Evolutionary conservation across 2,329 filamentous ascomycete genomes (phyloP).

Genomic region (Arthrobotrys sinensis): DNA sequence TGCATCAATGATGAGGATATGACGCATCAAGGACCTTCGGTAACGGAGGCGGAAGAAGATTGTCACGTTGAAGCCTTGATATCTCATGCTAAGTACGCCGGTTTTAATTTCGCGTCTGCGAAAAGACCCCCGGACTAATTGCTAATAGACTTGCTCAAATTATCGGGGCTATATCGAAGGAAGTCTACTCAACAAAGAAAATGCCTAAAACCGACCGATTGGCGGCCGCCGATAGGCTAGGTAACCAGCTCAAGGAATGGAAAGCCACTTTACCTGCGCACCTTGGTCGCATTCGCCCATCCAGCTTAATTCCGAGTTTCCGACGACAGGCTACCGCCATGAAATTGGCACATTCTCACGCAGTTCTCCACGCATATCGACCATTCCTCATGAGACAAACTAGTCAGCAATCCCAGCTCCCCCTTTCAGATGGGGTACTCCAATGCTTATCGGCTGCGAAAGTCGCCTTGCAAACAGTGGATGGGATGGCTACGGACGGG

Average conservation of each 20-base stretch:
- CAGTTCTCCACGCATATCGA: conserved; percentile 73
- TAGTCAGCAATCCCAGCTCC: conserved; percentile 55
- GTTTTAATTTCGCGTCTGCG: conserved; percentile 37
- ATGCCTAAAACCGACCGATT: conserved; percentile 67
- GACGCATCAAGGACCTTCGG: conserved; percentile 68
- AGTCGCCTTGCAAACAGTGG: conserved; percentile 67
- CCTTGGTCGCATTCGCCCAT: conserved; percentile 69
- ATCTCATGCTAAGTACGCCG: conserved; percentile 68
- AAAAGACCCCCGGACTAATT: conserved; percentile 43
- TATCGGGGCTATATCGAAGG: conserved; percentile 67
- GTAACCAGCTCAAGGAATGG: conserved; percentile 68
- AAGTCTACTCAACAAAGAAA: conserved; percentile 68
- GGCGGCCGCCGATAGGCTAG: conserved; percentile 67
- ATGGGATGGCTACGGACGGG: conserved; percentile 66
- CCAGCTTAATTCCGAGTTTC: conserved; percentile 70
- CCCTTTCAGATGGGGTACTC: conserved; percentile 66
- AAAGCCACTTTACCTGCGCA: conserved; percentile 68
- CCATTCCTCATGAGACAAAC: conserved; percentile 71
- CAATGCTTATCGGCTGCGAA: conserved; percentile 70
- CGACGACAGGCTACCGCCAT: conserved; percentile 72
- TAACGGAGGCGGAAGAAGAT: conserved; percentile 67
- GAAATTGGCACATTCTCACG: conserved; percentile 73
- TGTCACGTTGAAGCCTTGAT: conserved; percentile 72
- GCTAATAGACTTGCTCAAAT: conserved; percentile 67
- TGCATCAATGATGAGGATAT: conserved; percentile 74